phyloP scores from a whole-genome alignment of 306 rosid genomes.

The Lablab purpureus region DNA sequence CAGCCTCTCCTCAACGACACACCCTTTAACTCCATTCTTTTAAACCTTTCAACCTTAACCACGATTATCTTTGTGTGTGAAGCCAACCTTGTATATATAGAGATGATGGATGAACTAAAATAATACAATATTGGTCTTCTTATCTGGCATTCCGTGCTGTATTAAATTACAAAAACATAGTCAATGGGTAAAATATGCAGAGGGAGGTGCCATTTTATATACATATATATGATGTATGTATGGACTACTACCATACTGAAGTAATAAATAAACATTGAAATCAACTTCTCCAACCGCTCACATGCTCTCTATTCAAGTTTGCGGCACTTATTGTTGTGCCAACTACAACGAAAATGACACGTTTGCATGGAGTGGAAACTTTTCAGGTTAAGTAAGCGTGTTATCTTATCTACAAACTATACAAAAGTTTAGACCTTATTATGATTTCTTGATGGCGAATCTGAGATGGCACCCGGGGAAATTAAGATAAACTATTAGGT shows the following conservation, averaged over 20 bases:
- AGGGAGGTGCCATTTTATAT: neutral
- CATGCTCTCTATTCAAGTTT: constrained; percentile 7
- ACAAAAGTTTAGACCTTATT: neutral
- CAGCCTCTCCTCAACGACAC: constrained; percentile 43
- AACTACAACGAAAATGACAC: constrained; percentile 44
- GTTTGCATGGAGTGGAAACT: constrained; percentile 24
- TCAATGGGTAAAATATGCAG: constrained; percentile 14
- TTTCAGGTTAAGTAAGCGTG: constrained; percentile 7
- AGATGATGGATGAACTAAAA: neutral
- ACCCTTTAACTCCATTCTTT: constrained; percentile 51
- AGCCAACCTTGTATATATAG: constrained; percentile 17
- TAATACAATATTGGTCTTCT: neutral
- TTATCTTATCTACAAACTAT: constrained; percentile 26
- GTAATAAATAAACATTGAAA: constrained; percentile 1
- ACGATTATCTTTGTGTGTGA: neutral
- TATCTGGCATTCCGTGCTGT: constrained; percentile 11
- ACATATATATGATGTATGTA: neutral
- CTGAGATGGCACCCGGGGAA: constrained; percentile 37
- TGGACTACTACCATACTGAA: neutral
- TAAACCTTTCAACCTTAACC: neutral
- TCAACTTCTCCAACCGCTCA: constrained; percentile 21
- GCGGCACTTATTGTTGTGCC: constrained; percentile 19
- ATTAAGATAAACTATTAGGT: too few species aligned
- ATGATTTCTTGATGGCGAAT: neutral
- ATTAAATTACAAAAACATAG: neutral